These are phyloP conservation scores for Clonostachys rosea DNA, from an alignment of 2,329 filamentous ascomycete genomes.

Conservation along the genomic window DNA sequence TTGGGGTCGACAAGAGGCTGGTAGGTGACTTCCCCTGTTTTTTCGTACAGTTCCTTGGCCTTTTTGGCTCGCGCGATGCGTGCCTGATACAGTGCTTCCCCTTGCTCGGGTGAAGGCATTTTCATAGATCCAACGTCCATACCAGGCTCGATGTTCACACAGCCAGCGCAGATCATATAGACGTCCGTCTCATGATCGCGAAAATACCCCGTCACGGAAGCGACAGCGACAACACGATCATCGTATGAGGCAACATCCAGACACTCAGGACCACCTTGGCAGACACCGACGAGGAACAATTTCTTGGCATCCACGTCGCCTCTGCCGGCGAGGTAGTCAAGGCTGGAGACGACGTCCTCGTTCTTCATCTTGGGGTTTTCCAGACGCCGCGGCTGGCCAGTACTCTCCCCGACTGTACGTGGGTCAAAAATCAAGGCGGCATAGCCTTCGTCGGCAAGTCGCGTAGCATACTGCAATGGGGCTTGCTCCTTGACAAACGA, in stretches of 20 bases:
- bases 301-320: constrained; percentile 11
- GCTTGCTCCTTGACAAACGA: constrained; percentile 22
- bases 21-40: constrained; percentile 17
- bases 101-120: constrained; percentile 16
- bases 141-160: constrained; percentile 11
- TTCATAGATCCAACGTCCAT: constrained; percentile 1
- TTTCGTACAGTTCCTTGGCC: constrained; percentile 15
- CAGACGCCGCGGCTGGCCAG: constrained; percentile 15
- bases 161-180: constrained; percentile 20
- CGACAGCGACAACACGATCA: constrained; percentile 9
- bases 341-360: constrained; percentile 16
- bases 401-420: constrained; percentile 20
- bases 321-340: constrained; percentile 17
- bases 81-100: constrained; percentile 15
- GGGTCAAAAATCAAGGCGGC: constrained; percentile 21
- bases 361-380: constrained; percentile 22
- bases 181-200: constrained; percentile 19
- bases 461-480: constrained; percentile 18
- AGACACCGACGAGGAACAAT: constrained; percentile 18
- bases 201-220: constrained; percentile 16
- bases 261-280: constrained; percentile 18
- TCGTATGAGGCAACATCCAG: constrained; percentile 20
- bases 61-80: constrained; percentile 14
- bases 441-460: constrained; percentile 21
- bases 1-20: constrained; percentile 16